Evolutionary conservation across 2,329 filamentous ascomycete genomes (phyloP).

Genomic region (Penicillium sp.): DNA sequence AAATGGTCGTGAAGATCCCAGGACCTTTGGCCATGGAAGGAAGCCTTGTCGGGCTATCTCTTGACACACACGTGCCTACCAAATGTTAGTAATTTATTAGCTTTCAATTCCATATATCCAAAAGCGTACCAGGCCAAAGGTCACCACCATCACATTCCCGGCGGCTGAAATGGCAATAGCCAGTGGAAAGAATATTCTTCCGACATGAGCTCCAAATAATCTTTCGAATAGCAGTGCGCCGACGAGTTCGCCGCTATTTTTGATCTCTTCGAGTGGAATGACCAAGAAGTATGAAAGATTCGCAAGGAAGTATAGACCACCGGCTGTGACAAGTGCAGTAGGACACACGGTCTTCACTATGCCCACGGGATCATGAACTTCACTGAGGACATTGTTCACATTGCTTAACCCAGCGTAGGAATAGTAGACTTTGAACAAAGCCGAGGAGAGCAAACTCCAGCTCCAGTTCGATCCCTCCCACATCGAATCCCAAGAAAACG

Average conservation of each 20-base stretch:
- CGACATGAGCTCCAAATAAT: conserved; percentile 60
- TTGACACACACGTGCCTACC: conserved; percentile 65
- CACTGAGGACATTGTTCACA: conserved; percentile 68
- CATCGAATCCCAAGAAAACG: conserved; percentile 50
- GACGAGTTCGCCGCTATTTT: conserved; percentile 64
- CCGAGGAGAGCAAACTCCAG: conserved; percentile 65
- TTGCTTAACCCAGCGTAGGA: conserved; percentile 67
- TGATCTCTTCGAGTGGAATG: conserved; percentile 65
- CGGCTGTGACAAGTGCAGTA: conserved; percentile 60
- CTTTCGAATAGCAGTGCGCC: conserved; percentile 66
- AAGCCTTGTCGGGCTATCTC: conserved; percentile 71
- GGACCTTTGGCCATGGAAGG: conserved; percentile 59
- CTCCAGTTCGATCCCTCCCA: conserved; percentile 68
- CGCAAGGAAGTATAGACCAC: conserved; percentile 63
- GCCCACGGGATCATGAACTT: conserved; percentile 65
- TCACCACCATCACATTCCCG: conserved; percentile 72
- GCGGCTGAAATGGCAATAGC: conserved; percentile 65
- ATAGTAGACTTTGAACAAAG: conserved; percentile 63
- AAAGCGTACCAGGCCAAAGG: conserved; percentile 62
- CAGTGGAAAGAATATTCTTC: conserved; percentile 58
- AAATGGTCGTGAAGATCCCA: conserved; percentile 66
- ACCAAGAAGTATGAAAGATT: conserved; percentile 65
- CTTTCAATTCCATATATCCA: not conserved
- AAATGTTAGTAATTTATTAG: conserved; percentile 1
- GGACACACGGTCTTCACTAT: conserved; percentile 63